Evolutionary conservation across 1,284 basidiomycete species (phyloP), one percentile per base, ranked within the genome.

Genomic region (Malassezia dermatis): DNA sequence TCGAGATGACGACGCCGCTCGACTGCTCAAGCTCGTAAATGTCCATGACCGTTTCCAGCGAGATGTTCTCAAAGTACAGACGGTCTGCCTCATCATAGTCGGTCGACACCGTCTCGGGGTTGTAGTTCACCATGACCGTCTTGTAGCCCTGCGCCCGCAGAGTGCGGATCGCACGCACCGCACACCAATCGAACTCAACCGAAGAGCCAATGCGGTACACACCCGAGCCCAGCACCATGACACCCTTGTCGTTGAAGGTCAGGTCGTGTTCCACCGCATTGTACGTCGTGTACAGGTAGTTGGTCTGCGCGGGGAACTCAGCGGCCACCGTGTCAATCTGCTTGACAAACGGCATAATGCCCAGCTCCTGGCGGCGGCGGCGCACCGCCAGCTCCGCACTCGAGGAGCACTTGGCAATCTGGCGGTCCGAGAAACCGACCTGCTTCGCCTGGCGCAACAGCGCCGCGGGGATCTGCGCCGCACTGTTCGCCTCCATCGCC

Each of bases 121-220:
- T 96, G 78, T 96, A 96, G 79, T 96, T 98, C 78, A 98, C 87
- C 94, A 96, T 98, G 78, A 96, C 84, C 8, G 94, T 96, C 71
- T 89, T 89, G 61, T 89, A 80, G n/a, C 90, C 90, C 71, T 87
- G 85, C 41, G 93, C 86, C 56, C 93, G 88, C 39, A 98, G 80
- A 1, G 93, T 96, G 63, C 93, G 81, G 76, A 96, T 95, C 26
- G 91, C 89, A 48, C 91, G 85, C 48, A 98, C 94, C 17, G 93
- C 93, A 77, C 93, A 98, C 94, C 93, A 98, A 76, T 98, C 93
- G 77, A 98, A 98, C 78, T 98, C 94, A 76, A 98, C 94, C 1
- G 90, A 95, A 1, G 90, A 95, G 31, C 94, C 93, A 67, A 98
- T 98, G 55, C 94, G 86, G 78, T 98, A 98, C 15, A 96, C 93